Evolutionary conservation across 2,329 filamentous ascomycete species (phyloP).

Genomic region (Dactylellina drechsleri): DNA sequence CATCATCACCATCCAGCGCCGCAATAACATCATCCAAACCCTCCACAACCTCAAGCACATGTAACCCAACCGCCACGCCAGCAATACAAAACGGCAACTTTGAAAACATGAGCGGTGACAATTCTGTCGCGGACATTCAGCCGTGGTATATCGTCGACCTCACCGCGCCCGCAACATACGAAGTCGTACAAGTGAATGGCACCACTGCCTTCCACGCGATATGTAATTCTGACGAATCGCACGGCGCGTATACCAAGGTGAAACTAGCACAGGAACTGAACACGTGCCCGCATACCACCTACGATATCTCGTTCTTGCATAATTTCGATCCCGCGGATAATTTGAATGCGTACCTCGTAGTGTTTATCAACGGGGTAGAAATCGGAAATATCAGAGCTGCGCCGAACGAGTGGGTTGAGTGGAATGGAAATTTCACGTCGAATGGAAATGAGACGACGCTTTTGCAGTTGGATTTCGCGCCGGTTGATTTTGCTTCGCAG

Average conservation of each 20-base stretch:
- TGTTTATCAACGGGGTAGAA: conserved; percentile 21
- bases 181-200: conserved; percentile 23
- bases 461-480: conserved; percentile 31
- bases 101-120: conserved; percentile 5
- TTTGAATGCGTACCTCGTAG: conserved; percentile 21
- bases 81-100: conserved; percentile 31
- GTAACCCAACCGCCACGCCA: conserved; percentile 14
- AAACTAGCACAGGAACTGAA: conserved; percentile 35
- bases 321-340: conserved; percentile 30
- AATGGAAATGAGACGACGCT: conserved; percentile 1
- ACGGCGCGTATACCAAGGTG: conserved; percentile 37
- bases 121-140: conserved; percentile 16
- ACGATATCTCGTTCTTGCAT: conserved; percentile 21
- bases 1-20: neutral
- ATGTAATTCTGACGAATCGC: conserved; percentile 21
- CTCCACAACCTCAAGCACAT: conserved; percentile 6
- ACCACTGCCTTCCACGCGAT: conserved; percentile 30
- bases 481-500: conserved; percentile 32
- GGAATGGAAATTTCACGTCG: conserved; percentile 31
- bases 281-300: conserved; percentile 17
- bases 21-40: neutral
- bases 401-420: conserved; percentile 13
- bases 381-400: conserved; percentile 26
- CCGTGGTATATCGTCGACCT: conserved; percentile 42
- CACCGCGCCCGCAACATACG: conserved; percentile 29